phyloP scores from a whole-genome alignment of 805 yeast genomes.

The Kurtzmaniella cleridarum region DNA sequence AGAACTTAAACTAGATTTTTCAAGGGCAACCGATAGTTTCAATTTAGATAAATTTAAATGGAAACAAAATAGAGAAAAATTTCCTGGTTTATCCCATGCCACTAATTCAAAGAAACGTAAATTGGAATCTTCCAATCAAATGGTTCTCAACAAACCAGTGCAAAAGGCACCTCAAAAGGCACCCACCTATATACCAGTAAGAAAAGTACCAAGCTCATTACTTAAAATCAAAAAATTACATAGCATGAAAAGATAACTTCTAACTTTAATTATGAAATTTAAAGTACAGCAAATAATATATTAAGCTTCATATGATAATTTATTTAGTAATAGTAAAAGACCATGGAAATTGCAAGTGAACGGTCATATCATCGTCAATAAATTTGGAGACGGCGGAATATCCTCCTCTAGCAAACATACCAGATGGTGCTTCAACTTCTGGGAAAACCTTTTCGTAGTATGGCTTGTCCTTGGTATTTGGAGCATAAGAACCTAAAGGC shows the following conservation, averaged over 20 bases:
- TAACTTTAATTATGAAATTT: not conserved
- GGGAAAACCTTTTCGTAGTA: slow-evolving; percentile 54
- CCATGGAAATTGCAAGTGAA: slow-evolving; percentile 78
- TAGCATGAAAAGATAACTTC: not conserved
- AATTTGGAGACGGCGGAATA: slow-evolving; percentile 79
- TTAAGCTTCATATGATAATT: not conserved
- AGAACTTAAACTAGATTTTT: not conserved
- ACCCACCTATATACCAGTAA: slow-evolving; percentile 28
- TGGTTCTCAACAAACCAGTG: not conserved
- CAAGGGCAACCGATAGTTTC: not conserved
- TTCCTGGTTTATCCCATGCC: not conserved
- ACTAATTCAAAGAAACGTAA: not conserved
- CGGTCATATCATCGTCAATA: slow-evolving; percentile 77
- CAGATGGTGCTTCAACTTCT: slow-evolving; percentile 84
- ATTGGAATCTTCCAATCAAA: not conserved
- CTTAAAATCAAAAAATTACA: slow-evolving; percentile 6
- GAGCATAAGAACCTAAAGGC: slow-evolving; percentile 88
- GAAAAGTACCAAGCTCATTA: slow-evolving; percentile 11
- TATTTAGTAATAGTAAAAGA: slow-evolving; percentile 73
- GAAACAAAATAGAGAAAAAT: not conserved
- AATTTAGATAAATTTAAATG: not conserved
- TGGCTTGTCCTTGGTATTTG: slow-evolving; percentile 77
- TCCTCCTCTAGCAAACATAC: slow-evolving; percentile 80
- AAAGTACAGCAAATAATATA: not conserved
- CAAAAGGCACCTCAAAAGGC: slow-evolving; percentile 13